Base-by-base conservation (phyloP, 1,139 yeast genomes). In the Candida sp. region DNA sequence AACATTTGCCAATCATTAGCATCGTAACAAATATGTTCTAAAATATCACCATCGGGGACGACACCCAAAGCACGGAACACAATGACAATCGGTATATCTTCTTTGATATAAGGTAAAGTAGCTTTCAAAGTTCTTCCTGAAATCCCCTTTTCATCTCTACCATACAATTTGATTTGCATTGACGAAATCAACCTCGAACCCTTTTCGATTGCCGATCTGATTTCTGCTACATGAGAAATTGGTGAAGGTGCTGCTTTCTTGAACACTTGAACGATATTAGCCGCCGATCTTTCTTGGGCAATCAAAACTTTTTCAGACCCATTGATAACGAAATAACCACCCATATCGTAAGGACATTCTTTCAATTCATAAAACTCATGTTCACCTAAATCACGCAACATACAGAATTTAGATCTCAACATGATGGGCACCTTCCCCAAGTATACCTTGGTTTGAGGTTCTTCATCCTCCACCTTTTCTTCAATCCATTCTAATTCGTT, bases 341-440 rank as follows among this genome's bases (percentile, higher is more conserved):
- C 99, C 93, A 90, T 93, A 76, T 93, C 99, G 66, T 88, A 93
- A 27, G 99, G 99, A 70, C 99, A 93, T 69, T 93, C 99, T 67
- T 93, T 91, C 60, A 93, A 80, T 58, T 91, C 96, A 66, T 90
- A 93, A 59, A 91, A 81, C 66, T 93, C 99, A 54, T 88, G 91
- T 57, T 93, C 99, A n/a, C 89, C 84, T 54, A 93, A 79, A 49
- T 89, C 97, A 58, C 91, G 80, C 57, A 95, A 77, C 76, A 91
- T 84, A 80, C 99, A 95, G 63, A 90, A 93, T 71, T 89, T 91
- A 44, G 98, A 90, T 58, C 97, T 80, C 60, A 95, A 77, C 99
- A 95, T 95, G 64, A 95, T 90, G 43, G 99, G 99, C 46, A 95
- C 96, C 65, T 90, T 90, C 51, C 99, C 99, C 58, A 95, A 85